Evolutionary conservation across 2,329 filamentous ascomycete species (phyloP), one percentile per base, ranked within the genome.

Genomic region (Aulographum hederae): DNA sequence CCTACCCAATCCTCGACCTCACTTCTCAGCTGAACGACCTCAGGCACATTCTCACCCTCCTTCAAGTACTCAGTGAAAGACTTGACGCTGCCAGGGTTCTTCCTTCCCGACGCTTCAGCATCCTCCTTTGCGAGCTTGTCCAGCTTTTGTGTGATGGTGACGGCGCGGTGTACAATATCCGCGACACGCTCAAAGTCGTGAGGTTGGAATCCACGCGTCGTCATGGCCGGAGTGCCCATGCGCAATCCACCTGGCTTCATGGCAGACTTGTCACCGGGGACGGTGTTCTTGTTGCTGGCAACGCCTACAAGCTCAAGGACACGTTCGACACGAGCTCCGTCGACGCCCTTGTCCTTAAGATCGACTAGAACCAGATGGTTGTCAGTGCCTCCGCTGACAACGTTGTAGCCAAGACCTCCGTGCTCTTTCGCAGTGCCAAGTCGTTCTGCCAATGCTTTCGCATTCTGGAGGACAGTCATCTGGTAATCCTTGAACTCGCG

Each of bases 211-310:
- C 89, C 89, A 60, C 89, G 78, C 47, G 73, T 84, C 36, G 85
- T 93, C 89, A 98, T 98, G 56, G 89, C 89, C 30, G 89, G 89
- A 28, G 85, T 89, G 50, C 89, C 89, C 47, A 98, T 92, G 45
- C 89, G 82, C 56, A 98, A 76, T 65, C 89, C 89, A 50, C 76
- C 82, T 33, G 89, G 89, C 41, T 82, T 93, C 43, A 98, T 71
- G 30, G 89, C 89, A 36, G 81, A 92, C 69, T 92, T 94, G 69
- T 98, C 89, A 40, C 89, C 89, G 26, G 89, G 89, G 37, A 93
- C 89, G 38, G 81, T 78, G 73, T 98, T 98, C 75, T 98, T 98
- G 75, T 98, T 98, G 72, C 84, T 92, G 39, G 89, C 85, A 56
- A 98, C 92, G 67, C 93, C 92, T 61, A 94, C 89, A 57, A 91